Evolutionary conservation across 306 rosid genomes (phyloP), one percentile per base, ranked within the genome.

Genomic region (Bauhinia variegata): DNA sequence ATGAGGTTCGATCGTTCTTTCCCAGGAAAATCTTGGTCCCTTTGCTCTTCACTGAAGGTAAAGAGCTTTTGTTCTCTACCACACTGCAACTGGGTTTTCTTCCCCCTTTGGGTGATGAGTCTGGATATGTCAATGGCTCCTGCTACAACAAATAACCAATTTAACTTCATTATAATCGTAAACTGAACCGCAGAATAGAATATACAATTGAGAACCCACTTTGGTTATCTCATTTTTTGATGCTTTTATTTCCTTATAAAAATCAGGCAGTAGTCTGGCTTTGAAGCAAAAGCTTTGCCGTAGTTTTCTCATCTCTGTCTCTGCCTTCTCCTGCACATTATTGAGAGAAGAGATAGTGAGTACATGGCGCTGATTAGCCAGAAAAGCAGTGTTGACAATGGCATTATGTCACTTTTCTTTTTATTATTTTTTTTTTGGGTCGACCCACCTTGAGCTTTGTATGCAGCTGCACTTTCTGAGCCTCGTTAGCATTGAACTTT

Each of bases 261-360:
- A 93, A n/a, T 80, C 84, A 30, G 99, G 97, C 39, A 93, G 75
- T 31, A 97, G 99, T 80, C 95, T 84, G 32, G 99, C 99, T 85
- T 88, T 88, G 83, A 88, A 93, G 89, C 96, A 93, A 76, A 88
- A 75, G 82, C 75, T 85, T 79, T 89, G 88, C 10, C 90, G 81
- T 38, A 83, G 80, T 79, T 86, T 93, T 65, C 84, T 84, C 18
- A 83, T 80, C 77, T 88, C 97, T 38, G 75, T 73, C 51, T 82
- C 92, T 57, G 88, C 77, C 79, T 86, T 90, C 61, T 83, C 97
- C 98, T 93, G 85, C 87, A 78, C 38, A 41, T 60, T 52, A 36
- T 30, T 32, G 31, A 52, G 13, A 64, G 36, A 23, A n/a, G n/a
- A n/a, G n/a, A n/a, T n/a, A n/a, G 28, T n/a, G n/a, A n/a, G n/a